Conservation (phyloP, 2,329 filamentous ascomycete genomes). For the Didymella arachidicola region DNA sequence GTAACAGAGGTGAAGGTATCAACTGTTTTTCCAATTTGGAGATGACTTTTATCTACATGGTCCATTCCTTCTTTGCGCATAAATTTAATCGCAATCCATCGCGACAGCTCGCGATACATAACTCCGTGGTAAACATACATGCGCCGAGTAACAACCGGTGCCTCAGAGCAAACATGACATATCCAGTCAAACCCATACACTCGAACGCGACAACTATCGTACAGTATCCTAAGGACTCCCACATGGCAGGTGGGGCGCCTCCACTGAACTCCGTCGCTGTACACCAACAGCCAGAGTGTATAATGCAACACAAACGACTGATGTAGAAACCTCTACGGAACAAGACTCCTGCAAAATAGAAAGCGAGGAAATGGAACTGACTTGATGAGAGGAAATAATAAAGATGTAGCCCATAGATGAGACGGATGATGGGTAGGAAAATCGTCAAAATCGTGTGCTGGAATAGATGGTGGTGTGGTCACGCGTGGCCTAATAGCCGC, state of each 20-base stretch:
- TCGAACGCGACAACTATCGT: constrained; percentile 40
- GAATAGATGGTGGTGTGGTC: constrained; percentile 19
- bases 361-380: constrained; percentile 31
- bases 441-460: constrained; percentile 42
- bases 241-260: constrained; percentile 23
- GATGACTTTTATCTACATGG: constrained; percentile 21
- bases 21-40: constrained; percentile 31
- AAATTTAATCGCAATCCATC: constrained; percentile 20
- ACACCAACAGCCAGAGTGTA: constrained; percentile 31
- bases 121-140: constrained; percentile 19
- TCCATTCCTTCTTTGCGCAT: constrained; percentile 19
- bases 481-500: constrained; percentile 66
- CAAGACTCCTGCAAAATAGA: constrained; percentile 29
- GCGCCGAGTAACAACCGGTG: constrained; percentile 43
- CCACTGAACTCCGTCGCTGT: constrained; percentile 23
- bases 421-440: constrained; percentile 32
- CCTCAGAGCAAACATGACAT: constrained; percentile 32
- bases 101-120: constrained; percentile 22
- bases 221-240: constrained; percentile 32
- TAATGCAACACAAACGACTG: constrained; percentile 44
- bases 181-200: constrained; percentile 33
- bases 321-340: constrained; percentile 40
- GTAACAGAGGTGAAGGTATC: constrained; percentile 19
- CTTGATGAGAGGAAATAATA: constrained; percentile 38
- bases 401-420: constrained; percentile 25